Evolutionary conservation across 2,329 filamentous ascomycete species (phyloP).

Genomic region (Colletotrichum paranaense): DNA sequence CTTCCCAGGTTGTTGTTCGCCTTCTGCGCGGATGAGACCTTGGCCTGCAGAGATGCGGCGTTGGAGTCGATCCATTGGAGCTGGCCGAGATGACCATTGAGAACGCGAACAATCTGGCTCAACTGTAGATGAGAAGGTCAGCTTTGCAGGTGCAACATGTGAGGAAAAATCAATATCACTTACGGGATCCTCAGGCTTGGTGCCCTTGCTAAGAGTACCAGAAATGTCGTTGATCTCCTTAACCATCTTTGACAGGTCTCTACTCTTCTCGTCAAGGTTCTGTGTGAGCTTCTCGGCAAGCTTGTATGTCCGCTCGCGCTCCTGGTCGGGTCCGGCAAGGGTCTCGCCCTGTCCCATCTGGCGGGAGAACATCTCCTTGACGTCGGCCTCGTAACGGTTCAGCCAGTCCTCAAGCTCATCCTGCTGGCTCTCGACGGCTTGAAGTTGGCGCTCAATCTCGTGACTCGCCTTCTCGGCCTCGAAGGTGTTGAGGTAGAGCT

Average conservation of each 20-base stretch:
- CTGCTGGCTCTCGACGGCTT: conserved; percentile 91
- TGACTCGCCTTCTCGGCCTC: conserved; percentile 93
- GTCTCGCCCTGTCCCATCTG: conserved; percentile 81
- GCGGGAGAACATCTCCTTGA: conserved; percentile 87
- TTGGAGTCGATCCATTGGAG: conserved; percentile 94
- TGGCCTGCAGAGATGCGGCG: conserved; percentile 81
- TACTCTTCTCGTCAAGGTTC: conserved; percentile 91
- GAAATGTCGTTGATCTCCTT: conserved; percentile 97
- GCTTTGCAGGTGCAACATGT: background rate
- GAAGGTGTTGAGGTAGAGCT: conserved; percentile 90
- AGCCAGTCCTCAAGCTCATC: conserved; percentile 90
- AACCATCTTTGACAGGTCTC: conserved; percentile 94
- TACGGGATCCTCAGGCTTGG: conserved; percentile 89
- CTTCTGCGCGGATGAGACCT: conserved; percentile 86
- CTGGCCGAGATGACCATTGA: conserved; percentile 92
- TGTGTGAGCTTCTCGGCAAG: conserved; percentile 93
- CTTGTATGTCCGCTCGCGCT: conserved; percentile 96
- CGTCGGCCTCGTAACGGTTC: conserved; percentile 90
- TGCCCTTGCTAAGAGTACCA: conserved; percentile 88
- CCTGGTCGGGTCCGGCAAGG: conserved; percentile 89
- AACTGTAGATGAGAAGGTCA: conserved; percentile 65
- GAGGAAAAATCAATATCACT: conserved; percentile 47
- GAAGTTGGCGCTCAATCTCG: conserved; percentile 93
- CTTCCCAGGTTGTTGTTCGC: conserved; percentile 72
- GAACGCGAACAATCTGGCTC: conserved; percentile 93